Evolutionary conservation across 305 asterid species (phyloP), one percentile per base, ranked within the genome.

Genomic region (Coffea humblotiana): DNA sequence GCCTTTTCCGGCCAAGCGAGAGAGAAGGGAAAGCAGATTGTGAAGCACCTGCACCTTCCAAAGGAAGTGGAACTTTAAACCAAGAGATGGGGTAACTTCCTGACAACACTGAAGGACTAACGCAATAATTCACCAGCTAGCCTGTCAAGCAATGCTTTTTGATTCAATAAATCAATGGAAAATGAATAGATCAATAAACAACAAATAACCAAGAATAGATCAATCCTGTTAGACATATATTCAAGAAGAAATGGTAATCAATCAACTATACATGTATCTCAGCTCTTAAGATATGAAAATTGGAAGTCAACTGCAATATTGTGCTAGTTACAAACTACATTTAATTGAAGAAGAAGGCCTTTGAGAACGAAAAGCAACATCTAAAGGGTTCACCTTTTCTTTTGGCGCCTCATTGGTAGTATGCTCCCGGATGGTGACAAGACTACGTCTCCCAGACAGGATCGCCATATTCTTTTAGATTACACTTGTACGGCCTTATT

Each of bases 1-100:
- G 27, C 18, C 45, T 9, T 67, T 78, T 27, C 37, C 35, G 82
- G 74, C 70, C 79, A 79, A 64, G n/a, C 79, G 43, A 65, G 32
- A 29, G 66, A 37, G 10, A 65, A 68, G 40, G n/a, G 19, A 49
- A 35, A 58, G 21, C 60, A 75, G 66, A 32, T 64, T 51, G 72
- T 77, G 74, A 60, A 61, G 45, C 32, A 25, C 32, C 74, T 63
- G 25, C 67, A 49, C 9, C 37, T 0, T 47, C 21, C 21, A 64
- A 68, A 37, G 35, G 7, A 27, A 73, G 27, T 16, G 48, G 19
- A 2, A 0, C 11, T 6, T 40, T 35, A 60, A 48, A 18, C 18
- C 10, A 25, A 12, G 12, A 18, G 3, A 74, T 6, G 19, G 15
- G 77, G 64, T 16, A 21, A 48, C 9, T 1, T 51, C 56, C 5